A percentile compares a stretch with the other conserved stretches of the same genome.
phyloP scores from a whole-genome alignment of 257 asterid species.

The Leonotis leonurus region DNA sequence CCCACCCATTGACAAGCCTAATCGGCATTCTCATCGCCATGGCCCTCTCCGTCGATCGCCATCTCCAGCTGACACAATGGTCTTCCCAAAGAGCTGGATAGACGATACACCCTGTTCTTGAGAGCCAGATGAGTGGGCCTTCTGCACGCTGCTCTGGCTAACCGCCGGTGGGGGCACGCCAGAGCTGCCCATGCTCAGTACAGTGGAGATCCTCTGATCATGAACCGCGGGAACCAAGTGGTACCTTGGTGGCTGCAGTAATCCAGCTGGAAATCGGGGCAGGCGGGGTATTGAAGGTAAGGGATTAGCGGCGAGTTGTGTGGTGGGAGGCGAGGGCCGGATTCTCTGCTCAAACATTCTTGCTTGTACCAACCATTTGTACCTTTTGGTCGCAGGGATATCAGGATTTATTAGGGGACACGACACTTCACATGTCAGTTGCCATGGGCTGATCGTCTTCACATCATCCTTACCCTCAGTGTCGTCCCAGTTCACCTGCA shows the following conservation, averaged over 20 bases:
- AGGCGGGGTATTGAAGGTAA: background rate
- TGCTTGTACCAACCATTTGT: constrained; percentile 18
- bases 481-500: constrained; percentile 52
- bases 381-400: constrained; percentile 34
- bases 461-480: constrained; percentile 7
- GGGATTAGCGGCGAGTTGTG: background rate
- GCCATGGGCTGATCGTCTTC: constrained; percentile 56
- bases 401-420: constrained; percentile 2
- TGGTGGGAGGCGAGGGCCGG: background rate
- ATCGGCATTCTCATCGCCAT: too few species aligned
- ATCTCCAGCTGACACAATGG: constrained; percentile 24
- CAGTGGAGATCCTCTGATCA: constrained; percentile 27
- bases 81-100: constrained; percentile 47
- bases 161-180: constrained; percentile 23
- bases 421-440: constrained; percentile 29
- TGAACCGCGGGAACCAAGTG: too few species aligned
- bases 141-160: constrained; percentile 33
- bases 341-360: constrained; percentile 2
- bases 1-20: too few species aligned
- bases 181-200: constrained; percentile 29
- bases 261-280: constrained; percentile 17
- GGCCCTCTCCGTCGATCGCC: too few species aligned
- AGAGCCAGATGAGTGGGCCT: too few species aligned
- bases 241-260: too few species aligned
- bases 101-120: constrained; percentile 24